Evolutionary conservation across 306 rosid genomes (phyloP).

Genomic region (Geum urbanum): DNA sequence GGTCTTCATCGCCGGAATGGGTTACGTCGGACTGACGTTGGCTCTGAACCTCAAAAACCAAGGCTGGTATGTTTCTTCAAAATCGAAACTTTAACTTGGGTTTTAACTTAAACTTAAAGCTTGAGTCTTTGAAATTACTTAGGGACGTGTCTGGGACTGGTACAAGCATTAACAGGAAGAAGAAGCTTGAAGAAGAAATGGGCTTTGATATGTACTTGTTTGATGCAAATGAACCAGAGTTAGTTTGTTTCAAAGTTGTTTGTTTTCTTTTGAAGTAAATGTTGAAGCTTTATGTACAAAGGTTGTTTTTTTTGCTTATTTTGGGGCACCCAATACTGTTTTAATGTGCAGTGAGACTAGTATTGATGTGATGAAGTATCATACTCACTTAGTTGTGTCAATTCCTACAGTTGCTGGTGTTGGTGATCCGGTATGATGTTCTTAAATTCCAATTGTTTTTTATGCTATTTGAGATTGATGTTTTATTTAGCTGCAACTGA

Average conservation of each 20-base stretch:
- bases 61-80: conserved; percentile 50
- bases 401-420: conserved; percentile 54
- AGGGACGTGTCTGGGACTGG: conserved; percentile 80
- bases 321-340: conserved; percentile 1
- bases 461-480: background rate
- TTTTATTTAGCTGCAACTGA: conserved; percentile 17
- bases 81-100: background rate
- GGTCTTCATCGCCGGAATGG: conserved; percentile 68
- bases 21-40: conserved; percentile 64
- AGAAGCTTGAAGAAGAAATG: conserved; percentile 47
- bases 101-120: background rate
- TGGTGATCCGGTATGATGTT: conserved; percentile 67
- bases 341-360: conserved; percentile 42
- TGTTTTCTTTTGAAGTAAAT: background rate
- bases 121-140: background rate
- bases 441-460: background rate
- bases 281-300: background rate
- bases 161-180: conserved; percentile 53
- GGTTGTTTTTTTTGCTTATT: background rate
- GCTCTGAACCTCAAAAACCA: conserved; percentile 56
- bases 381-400: conserved; percentile 74
- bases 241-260: conserved; percentile 4
- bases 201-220: conserved; percentile 65
- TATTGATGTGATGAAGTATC: conserved; percentile 45
- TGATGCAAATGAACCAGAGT: conserved; percentile 75